Evolutionary conservation across 306 rosid species (phyloP).

Genomic region (Quillaja saponaria): DNA sequence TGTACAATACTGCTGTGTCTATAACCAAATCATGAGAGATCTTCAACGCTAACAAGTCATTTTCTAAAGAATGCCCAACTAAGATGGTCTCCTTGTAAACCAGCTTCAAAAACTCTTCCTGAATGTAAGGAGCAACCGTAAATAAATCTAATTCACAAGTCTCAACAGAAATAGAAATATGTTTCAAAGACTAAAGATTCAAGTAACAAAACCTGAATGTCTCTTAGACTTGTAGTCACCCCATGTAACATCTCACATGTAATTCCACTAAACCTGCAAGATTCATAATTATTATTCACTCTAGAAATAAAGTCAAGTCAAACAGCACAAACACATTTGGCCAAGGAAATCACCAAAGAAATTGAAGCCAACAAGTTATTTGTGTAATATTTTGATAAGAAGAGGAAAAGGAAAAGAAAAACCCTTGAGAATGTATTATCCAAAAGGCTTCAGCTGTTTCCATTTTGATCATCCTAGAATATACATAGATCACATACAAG

Average conservation of each 20-base stretch:
- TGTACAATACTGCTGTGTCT: slow-evolving; percentile 86
- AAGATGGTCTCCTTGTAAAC: slow-evolving; percentile 82
- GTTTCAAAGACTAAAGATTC: slow-evolving; percentile 17
- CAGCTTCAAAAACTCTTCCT: slow-evolving; percentile 75
- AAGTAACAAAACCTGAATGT: slow-evolving; percentile 73
- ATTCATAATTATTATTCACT: slow-evolving; percentile 9
- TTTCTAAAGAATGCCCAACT: slow-evolving; percentile 94
- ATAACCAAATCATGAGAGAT: slow-evolving; percentile 69
- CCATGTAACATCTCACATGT: slow-evolving; percentile 81
- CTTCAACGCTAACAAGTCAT: slow-evolving; percentile 86
- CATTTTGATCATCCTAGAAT: slow-evolving; percentile 10
- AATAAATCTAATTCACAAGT: slow-evolving; percentile 31
- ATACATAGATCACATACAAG: slow-evolving; percentile 1
- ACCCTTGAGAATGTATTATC: too few relatives aligned
- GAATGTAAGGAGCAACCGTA: slow-evolving; percentile 44
- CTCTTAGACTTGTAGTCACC: slow-evolving; percentile 78
- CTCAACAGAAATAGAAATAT: slow-evolving; percentile 32
- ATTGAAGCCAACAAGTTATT: too few relatives aligned
- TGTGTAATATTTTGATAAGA: too few relatives aligned
- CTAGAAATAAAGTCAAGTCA: too few relatives aligned
- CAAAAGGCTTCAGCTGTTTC: too few relatives aligned
- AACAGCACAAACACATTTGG: too few relatives aligned
- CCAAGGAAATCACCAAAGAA: too few relatives aligned
- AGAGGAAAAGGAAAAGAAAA: too few relatives aligned
- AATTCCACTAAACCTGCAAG: slow-evolving; percentile 90